Evolutionary conservation across 768 basidiomycete species (phyloP).

Genomic region (Galerina marginata): DNA sequence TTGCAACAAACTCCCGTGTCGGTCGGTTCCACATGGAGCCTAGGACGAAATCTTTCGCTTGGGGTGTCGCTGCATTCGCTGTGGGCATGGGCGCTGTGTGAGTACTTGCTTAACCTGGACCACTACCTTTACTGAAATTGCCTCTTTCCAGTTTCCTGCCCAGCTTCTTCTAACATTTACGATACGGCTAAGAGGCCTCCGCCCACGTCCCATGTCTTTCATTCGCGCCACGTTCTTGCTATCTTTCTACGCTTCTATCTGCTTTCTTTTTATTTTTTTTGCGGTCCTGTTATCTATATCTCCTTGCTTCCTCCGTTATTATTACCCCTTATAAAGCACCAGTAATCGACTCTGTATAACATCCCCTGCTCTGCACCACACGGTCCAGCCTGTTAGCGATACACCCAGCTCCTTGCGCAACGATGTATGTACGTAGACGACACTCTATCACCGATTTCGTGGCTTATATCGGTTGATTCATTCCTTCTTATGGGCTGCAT

Average conservation of each 20-base stretch:
- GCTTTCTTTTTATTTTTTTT: conserved; percentile 10
- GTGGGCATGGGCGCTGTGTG: conserved; percentile 83
- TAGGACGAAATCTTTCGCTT: conserved; percentile 75
- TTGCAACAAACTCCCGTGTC: conserved; percentile 67
- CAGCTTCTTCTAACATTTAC: conserved; percentile 55
- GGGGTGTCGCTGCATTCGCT: conserved; percentile 86
- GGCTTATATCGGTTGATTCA: no score
- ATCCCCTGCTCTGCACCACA: background rate
- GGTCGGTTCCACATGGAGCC: conserved; percentile 63
- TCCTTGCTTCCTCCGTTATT: conserved; percentile 21
- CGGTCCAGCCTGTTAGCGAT: conserved; percentile 12
- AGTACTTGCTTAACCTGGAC: conserved; percentile 36
- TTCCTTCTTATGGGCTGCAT: no score
- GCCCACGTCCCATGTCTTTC: background rate
- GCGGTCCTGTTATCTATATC: conserved; percentile 20
- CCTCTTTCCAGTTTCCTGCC: conserved; percentile 55
- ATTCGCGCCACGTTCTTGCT: background rate
- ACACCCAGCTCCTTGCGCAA: conserved; percentile 4
- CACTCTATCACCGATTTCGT: background rate
- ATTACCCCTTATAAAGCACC: conserved; percentile 19
- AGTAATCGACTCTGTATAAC: conserved; percentile 24
- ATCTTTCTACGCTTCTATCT: conserved; percentile 3
- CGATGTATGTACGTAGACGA: background rate
- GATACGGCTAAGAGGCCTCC: background rate
- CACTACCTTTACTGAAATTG: background rate